A percentile compares a stretch with the other conserved stretches of the same genome.
Conservation (phyloP, 768 basidiomycete genomes). For the Sistotremastrum niveocremeum region DNA sequence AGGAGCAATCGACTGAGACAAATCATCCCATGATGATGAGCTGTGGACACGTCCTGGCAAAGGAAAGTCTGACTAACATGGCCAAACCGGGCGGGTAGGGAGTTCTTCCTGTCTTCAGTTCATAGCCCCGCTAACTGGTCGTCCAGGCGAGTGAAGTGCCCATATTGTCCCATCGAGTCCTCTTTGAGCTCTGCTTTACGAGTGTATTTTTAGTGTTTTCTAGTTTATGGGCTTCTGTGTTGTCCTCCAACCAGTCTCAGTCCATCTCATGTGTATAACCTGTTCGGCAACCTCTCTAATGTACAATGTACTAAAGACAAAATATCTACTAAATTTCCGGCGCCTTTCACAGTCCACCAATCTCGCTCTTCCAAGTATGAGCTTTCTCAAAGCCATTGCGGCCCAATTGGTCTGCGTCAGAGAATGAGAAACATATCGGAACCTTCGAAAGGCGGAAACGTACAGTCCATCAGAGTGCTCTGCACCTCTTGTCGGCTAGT, state of each 20-base stretch:
- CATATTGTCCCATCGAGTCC: constrained; percentile 87
- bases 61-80: constrained; percentile 81
- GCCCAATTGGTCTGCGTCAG: constrained; percentile 46
- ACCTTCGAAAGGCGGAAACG: constrained; percentile 11
- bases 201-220: constrained; percentile 41
- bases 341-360: constrained; percentile 27
- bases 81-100: constrained; percentile 77
- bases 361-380: constrained; percentile 75
- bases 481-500: constrained; percentile 69
- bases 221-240: neutral
- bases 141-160: constrained; percentile 82
- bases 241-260: no score
- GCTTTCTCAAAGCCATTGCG: constrained; percentile 87
- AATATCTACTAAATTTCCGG: no score
- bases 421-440: constrained; percentile 5
- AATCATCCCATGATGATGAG: constrained; percentile 98
- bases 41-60: constrained; percentile 91
- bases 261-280: no score
- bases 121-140: neutral
- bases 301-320: no score
- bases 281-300: no score
- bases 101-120: constrained; percentile 7
- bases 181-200: constrained; percentile 38
- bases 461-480: constrained; percentile 72
- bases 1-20: constrained; percentile 83